Conservation (phyloP, 495 filamentous ascomycete genomes). For the Hyaloscypha hepaticicola region DNA sequence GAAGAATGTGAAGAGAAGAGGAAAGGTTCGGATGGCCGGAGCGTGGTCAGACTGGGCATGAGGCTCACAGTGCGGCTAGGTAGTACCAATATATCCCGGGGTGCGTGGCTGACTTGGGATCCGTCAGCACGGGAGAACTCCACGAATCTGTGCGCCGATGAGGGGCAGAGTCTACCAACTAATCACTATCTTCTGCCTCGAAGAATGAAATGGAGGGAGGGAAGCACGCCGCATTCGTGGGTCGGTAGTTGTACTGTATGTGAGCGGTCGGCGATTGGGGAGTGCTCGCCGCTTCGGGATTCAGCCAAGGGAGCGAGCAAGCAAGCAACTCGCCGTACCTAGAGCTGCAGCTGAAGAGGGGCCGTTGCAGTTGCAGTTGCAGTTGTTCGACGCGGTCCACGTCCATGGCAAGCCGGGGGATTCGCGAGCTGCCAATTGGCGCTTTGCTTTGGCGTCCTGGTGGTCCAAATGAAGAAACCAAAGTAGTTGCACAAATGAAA, state of each 20-base stretch:
- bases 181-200: neutral
- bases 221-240: neutral
- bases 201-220: neutral
- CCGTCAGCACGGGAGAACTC: constrained; percentile 15
- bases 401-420: neutral
- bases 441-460: no score
- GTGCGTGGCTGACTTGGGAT: neutral
- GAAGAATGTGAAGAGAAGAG: neutral
- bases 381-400: neutral
- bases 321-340: no score
- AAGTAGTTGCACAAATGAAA: neutral
- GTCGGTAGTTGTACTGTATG: neutral
- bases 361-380: no score
- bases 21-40: constrained; percentile 3
- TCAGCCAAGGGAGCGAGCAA: no score
- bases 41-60: constrained; percentile 4
- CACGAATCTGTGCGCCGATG: neutral
- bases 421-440: neutral
- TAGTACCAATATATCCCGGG: neutral
- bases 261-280: neutral
- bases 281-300: neutral
- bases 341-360: no score
- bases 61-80: constrained; percentile 16
- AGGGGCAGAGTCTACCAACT: neutral
- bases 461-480: neutral